Evolutionary conservation across 345 rosid species (phyloP).

Genomic region (Eucalyptus regnans): DNA sequence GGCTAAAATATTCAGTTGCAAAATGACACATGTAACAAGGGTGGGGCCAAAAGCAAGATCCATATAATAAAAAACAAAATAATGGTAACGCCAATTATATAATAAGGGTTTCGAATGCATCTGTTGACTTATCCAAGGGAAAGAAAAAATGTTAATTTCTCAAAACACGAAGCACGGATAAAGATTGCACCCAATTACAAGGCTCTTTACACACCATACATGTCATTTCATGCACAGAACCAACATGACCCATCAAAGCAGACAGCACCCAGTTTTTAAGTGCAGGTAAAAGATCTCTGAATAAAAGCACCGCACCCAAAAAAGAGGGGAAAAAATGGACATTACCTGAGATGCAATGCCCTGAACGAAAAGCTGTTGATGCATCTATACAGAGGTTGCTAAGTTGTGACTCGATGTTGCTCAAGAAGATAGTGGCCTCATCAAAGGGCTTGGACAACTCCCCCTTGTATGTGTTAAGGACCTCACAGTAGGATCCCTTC

Average conservation of each 20-base stretch:
- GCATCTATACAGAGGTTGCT: conserved; percentile 36
- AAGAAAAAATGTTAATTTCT: neutral
- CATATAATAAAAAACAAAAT: neutral
- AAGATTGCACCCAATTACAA: neutral
- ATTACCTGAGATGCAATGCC: conserved; percentile 11
- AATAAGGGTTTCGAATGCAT: neutral
- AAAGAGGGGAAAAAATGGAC: neutral
- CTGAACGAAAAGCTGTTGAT: conserved; percentile 2
- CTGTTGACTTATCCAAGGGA: neutral
- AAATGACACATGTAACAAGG: neutral
- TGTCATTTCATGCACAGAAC: conserved; percentile 13
- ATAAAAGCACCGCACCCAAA: neutral
- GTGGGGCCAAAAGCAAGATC: neutral
- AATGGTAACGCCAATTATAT: neutral
- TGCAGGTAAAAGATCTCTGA: neutral
- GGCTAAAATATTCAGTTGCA: neutral
- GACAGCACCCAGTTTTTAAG: neutral
- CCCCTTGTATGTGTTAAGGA: conserved; percentile 43
- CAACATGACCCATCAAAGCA: neutral
- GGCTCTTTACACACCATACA: neutral
- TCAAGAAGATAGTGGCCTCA: conserved; percentile 47
- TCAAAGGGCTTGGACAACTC: conserved; percentile 52
- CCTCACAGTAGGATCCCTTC: conserved; percentile 55
- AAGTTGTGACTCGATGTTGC: conserved; percentile 48
- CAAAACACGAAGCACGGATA: neutral